These are phyloP conservation scores for Xylaria digitata DNA, from an alignment of 2,329 filamentous ascomycete genomes.

Conservation along the genomic window DNA sequence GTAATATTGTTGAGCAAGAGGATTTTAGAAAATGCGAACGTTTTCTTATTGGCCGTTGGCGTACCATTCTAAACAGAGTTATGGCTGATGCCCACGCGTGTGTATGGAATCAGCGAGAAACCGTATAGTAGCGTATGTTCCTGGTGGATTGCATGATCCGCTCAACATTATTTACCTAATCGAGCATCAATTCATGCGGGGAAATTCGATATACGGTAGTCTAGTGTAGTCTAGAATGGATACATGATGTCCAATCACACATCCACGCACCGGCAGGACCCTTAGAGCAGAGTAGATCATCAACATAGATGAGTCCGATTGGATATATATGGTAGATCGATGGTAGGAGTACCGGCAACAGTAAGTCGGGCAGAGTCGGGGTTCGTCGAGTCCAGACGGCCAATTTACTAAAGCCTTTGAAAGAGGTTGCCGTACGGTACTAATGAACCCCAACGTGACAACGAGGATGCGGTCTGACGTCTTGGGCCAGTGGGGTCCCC, in stretches of 20 bases:
- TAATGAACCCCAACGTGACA: constrained; percentile 15
- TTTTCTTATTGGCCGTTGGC: not conserved
- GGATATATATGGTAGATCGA: not conserved
- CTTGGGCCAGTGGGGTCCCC: constrained; percentile 16
- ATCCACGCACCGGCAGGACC: not conserved
- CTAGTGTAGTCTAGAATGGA: not conserved
- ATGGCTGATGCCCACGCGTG: not conserved
- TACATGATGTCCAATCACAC: not conserved
- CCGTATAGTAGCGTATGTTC: not conserved
- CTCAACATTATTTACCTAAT: not conserved
- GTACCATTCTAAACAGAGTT: not conserved
- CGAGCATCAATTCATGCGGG: not conserved
- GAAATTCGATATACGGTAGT: not conserved
- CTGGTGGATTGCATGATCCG: not conserved
- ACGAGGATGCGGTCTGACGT: constrained; percentile 12
- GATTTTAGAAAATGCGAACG: too few species aligned
- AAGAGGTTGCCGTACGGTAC: not conserved
- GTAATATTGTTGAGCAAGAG: too few species aligned
- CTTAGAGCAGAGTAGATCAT: not conserved
- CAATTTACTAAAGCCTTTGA: not conserved
- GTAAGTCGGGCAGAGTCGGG: not conserved
- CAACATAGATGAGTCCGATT: not conserved
- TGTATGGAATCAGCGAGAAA: not conserved
- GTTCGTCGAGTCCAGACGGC: not conserved
- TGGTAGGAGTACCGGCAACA: not conserved